These are phyloP conservation scores for Phallus indusiatus DNA, from an alignment of 768 basidiomycete genomes.

Conservation along the genomic window DNA sequence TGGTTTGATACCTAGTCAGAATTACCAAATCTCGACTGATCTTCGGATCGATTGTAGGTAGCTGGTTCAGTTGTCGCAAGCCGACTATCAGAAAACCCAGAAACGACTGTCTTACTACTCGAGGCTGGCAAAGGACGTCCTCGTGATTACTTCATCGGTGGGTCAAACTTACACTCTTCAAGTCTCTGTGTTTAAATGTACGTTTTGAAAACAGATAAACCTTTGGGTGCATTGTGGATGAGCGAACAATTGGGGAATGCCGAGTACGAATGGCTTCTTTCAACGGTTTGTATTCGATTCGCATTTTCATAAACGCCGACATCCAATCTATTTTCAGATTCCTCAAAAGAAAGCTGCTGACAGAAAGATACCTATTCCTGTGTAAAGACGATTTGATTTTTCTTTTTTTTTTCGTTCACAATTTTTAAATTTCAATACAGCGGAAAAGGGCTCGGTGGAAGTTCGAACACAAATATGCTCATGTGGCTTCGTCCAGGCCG, in stretches of 20 bases:
- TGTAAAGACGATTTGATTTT: neutral
- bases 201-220: neutral
- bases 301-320: neutral
- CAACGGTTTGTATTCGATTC: conserved; percentile 7
- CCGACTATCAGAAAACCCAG: conserved; percentile 17
- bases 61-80: conserved; percentile 16
- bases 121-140: conserved; percentile 17
- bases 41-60: neutral
- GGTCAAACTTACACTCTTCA: conserved; percentile 2
- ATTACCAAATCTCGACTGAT: neutral
- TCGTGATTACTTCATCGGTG: conserved; percentile 9
- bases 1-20: neutral
- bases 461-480: conserved; percentile 30
- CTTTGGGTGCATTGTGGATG: neutral
- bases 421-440: neutral
- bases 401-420: neutral
- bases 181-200: neutral
- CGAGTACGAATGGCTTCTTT: conserved; percentile 18
- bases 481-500: conserved; percentile 1
- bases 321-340: neutral
- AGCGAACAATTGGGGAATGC: neutral
- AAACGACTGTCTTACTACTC: conserved; percentile 16
- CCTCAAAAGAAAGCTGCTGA: neutral
- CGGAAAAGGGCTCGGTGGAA: conserved; percentile 30
- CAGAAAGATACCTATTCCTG: neutral